Evolutionary conservation across 1,139 yeast species (phyloP), one percentile per base, ranked within the genome.

Genomic region (Blastobotrys malaysiensis): DNA sequence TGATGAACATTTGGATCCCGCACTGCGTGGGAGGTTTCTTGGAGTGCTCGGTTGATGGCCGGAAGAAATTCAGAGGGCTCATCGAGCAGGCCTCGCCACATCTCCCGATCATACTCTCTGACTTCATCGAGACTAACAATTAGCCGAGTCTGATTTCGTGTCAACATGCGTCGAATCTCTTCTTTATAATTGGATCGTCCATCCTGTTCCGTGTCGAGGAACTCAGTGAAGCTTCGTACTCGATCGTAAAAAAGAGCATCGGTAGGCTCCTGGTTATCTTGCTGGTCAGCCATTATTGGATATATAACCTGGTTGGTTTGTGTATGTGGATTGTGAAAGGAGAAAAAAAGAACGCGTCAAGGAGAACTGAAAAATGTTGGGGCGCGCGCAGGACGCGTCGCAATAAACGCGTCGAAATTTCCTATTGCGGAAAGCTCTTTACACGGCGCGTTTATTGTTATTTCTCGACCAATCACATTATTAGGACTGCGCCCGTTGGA

Each of bases 1-100:
- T 77, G 77, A 54, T 70, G 73, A 1, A 64, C 59, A 49, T 76
- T 70, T 5, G 70, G 69, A 52, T 73, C 74, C 27, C 72, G 64
- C 22, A 69, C 75, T 71, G 59, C 83, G 68, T 61, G 76, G 77
- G 90, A 83, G 61, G 83, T 75, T 59, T 90, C 97, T 60, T 88
- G 78, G 51, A 93, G 75, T 0, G 97, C 98, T 57, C 86, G 77
- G 68, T 91, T 96, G 57, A 93, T 86, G 6, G 98, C 91, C 5
- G 97, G 98, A 31, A 93, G 73, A 65, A 71, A 91, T 54, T 90
- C 97, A 0, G 95, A 84, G 0, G 99, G 99, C 20, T 74, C 75
- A 57, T 81, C 77, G 56, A 93, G 72, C 20, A 90, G 58, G 1
- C 98, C 98, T 1, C 70, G 69, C 88, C 98, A 95, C 64, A 85